Percentiles rank a stretch among this genome's conserved stretches.
phyloP scores from a whole-genome alignment of 1,284 basidiomycete species.

The Dichomitus squalens region DNA sequence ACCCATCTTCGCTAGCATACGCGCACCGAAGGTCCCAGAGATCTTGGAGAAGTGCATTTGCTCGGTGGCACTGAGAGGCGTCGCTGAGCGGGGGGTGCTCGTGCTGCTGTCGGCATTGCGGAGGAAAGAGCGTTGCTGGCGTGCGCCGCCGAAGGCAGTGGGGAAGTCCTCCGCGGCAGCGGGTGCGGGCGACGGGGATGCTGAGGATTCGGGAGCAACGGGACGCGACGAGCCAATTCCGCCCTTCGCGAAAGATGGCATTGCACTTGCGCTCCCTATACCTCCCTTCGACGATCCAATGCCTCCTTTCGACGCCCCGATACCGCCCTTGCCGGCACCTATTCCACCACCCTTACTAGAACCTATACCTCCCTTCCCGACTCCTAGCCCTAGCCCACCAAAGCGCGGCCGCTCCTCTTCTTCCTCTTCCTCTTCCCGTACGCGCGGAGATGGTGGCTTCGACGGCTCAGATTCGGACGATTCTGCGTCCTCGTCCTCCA shows the following conservation, averaged over 20 bases:
- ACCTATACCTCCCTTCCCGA: constrained; percentile 25
- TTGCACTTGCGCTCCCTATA: constrained; percentile 17
- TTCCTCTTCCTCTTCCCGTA: constrained; percentile 40
- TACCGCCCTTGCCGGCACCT: constrained; percentile 53
- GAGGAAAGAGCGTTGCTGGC: constrained; percentile 55
- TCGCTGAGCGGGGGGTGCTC: constrained; percentile 46
- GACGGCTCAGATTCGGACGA: constrained; percentile 43
- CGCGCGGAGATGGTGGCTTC: constrained; percentile 53
- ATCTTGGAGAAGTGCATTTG: constrained; percentile 81
- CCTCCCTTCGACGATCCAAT: constrained; percentile 30
- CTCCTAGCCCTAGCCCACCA: constrained; percentile 45
- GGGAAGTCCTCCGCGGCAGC: constrained; percentile 37
- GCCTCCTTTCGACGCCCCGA: constrained; percentile 40
- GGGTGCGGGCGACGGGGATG: constrained; percentile 35
- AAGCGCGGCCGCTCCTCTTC: constrained; percentile 40
- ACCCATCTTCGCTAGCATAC: constrained; percentile 92
- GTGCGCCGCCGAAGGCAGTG: constrained; percentile 45
- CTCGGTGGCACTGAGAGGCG: constrained; percentile 66
- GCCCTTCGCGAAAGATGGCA: constrained; percentile 40
- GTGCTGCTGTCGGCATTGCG: constrained; percentile 46
- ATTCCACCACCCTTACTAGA: no score
- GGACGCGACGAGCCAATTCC: constrained; percentile 47
- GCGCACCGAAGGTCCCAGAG: constrained; percentile 76
- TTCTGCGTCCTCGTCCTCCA: constrained; percentile 3
- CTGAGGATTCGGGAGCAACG: constrained; percentile 34